Conservation (phyloP, 805 yeast genomes). For the Saturnispora zaruensis region DNA sequence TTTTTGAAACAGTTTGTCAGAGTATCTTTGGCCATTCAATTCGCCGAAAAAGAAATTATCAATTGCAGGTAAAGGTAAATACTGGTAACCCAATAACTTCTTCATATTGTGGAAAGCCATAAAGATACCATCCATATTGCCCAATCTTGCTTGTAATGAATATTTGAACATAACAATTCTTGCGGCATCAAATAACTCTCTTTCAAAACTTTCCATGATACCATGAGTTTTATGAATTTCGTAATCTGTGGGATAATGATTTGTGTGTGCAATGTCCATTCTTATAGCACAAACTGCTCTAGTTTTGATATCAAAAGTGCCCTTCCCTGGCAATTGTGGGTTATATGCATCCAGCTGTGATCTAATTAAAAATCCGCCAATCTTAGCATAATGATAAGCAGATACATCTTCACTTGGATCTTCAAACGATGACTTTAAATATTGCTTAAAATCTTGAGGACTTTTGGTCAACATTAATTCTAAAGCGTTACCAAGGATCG, state of each 20-base stretch:
- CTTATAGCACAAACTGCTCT: slow-evolving; percentile 85
- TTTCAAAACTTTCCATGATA: slow-evolving; percentile 65
- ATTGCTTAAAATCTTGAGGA: slow-evolving; percentile 40
- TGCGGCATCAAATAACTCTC: slow-evolving; percentile 70
- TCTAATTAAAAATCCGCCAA: slow-evolving; percentile 67
- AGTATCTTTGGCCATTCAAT: slow-evolving; percentile 4
- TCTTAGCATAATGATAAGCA: slow-evolving; percentile 61
- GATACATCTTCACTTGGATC: slow-evolving; percentile 11
- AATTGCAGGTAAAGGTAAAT: slow-evolving; percentile 64
- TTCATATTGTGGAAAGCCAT: slow-evolving; percentile 83
- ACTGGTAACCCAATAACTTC: slow-evolving; percentile 82
- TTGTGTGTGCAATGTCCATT: slow-evolving; percentile 53
- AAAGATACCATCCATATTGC: slow-evolving; percentile 94
- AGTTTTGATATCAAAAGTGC: slow-evolving; percentile 86
- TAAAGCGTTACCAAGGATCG: slow-evolving; percentile 68
- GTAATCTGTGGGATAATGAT: slow-evolving; percentile 54
- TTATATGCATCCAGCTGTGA: slow-evolving; percentile 88
- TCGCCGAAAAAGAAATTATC: slow-evolving; percentile 53
- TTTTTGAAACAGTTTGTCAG: slow-evolving; percentile 3
- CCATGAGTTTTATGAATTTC: slow-evolving; percentile 59
- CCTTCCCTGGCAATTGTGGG: slow-evolving; percentile 72
- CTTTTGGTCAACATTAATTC: slow-evolving; percentile 67
- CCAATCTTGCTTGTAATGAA: slow-evolving; percentile 85
- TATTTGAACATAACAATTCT: slow-evolving; percentile 76
- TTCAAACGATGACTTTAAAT: slow-evolving; percentile 17